Evolutionary conservation across 345 rosid genomes (phyloP).

Genomic region (Aethionema arabicum): DNA sequence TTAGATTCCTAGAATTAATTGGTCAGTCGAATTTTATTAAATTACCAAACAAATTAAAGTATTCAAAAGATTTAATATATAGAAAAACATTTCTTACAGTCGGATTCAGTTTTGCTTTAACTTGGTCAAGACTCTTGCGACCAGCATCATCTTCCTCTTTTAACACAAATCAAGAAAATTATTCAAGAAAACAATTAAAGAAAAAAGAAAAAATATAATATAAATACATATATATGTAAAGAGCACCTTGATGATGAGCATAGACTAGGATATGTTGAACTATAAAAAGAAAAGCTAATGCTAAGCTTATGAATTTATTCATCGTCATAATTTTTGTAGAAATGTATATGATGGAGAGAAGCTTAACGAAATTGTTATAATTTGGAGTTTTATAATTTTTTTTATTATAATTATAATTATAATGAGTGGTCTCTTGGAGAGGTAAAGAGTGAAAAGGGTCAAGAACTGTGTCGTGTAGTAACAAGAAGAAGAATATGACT

Average conservation of each 20-base stretch:
- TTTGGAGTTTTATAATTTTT: background rate
- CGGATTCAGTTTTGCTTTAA: conserved; percentile 6
- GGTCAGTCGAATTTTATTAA: too few species aligned
- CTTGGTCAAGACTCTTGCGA: conserved; percentile 20
- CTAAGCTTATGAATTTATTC: conserved; percentile 17
- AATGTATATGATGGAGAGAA: background rate
- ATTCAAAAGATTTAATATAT: background rate
- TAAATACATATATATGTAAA: conserved; percentile 19
- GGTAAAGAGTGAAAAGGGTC: conserved; percentile 27
- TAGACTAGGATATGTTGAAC: conserved; percentile 25
- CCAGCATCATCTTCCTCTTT: conserved; percentile 21
- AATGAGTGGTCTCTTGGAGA: conserved; percentile 7
- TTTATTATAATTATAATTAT: background rate
- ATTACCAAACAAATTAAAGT: too few species aligned
- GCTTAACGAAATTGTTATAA: conserved; percentile 10
- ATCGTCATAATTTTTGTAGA: conserved; percentile 8
- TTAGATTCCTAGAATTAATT: too few species aligned
- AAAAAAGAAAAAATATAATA: background rate
- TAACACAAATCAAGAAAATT: conserved; percentile 7
- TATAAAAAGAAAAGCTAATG: conserved; percentile 17
- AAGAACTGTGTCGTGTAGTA: conserved; percentile 28
- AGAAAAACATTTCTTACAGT: background rate
- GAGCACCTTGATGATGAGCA: conserved; percentile 27
- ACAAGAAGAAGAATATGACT: conserved; percentile 25
- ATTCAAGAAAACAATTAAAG: background rate